These are phyloP conservation scores for Clausena lansium DNA, from an alignment of 345 rosid genomes.

Conservation along the genomic window DNA sequence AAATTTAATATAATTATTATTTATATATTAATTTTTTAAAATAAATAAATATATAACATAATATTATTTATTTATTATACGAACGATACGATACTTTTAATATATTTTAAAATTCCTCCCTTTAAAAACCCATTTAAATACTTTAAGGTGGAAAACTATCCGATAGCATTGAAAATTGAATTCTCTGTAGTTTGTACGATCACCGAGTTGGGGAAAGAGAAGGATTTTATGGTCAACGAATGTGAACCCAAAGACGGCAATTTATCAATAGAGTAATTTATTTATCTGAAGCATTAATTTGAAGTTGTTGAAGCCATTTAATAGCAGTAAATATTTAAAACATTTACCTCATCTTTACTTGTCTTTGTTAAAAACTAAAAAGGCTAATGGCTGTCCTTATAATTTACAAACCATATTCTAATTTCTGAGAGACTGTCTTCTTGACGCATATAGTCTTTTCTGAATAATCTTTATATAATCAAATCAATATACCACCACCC, in stretches of 20 bases:
- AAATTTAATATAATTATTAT: no score
- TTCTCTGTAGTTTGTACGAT: no score
- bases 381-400: background rate
- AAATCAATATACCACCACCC: slow-evolving; percentile 9
- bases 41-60: no score
- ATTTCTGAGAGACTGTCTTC: background rate
- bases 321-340: background rate
- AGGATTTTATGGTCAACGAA: background rate
- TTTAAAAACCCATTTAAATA: no score
- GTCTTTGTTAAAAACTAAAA: background rate
- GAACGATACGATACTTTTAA: no score
- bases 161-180: background rate
- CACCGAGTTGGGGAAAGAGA: background rate
- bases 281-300: background rate
- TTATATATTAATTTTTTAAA: no score
- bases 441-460: no score
- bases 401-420: no score
- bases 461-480: no score
- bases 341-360: background rate
- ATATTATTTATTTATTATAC: no score
- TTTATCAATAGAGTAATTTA: background rate
- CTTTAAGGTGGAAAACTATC: background rate
- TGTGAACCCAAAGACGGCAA: background rate
- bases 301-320: background rate
- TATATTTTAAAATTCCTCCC: no score